phyloP scores from a whole-genome alignment of 352 stramenopile species.

The Pythium aquatile region DNA sequence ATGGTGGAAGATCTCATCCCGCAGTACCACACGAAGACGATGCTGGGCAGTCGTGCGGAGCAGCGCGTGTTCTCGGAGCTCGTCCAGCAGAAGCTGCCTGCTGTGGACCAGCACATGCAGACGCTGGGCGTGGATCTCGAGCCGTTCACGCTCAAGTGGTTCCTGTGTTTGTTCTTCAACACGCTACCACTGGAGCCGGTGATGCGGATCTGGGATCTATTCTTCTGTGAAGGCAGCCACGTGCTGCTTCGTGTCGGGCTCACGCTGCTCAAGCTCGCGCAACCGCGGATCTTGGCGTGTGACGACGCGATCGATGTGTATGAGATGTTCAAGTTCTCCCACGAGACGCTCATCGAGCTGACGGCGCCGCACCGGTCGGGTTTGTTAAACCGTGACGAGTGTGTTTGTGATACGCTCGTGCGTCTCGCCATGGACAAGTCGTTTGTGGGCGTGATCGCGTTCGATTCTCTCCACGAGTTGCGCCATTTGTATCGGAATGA shows the following conservation, averaged over 20 bases:
- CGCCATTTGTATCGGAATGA: constrained; percentile 59
- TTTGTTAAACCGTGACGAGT: constrained; percentile 76
- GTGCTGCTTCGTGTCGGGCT: constrained; percentile 85
- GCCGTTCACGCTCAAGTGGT: constrained; percentile 92
- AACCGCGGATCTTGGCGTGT: constrained; percentile 67
- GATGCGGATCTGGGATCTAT: constrained; percentile 89
- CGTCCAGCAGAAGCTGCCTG: constrained; percentile 83
- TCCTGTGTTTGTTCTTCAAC: constrained; percentile 92
- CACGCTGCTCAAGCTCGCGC: constrained; percentile 80
- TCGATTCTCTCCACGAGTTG: constrained; percentile 73
- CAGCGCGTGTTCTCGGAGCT: constrained; percentile 86
- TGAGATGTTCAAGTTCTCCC: constrained; percentile 78
- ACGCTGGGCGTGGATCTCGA: constrained; percentile 78
- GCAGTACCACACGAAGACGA: constrained; percentile 86
- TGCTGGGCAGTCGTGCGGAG: constrained; percentile 88
- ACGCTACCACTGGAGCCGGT: constrained; percentile 86
- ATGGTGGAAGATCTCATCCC: constrained; percentile 91
- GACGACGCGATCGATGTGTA: constrained; percentile 80
- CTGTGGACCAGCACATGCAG: constrained; percentile 68
- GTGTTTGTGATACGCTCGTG: constrained; percentile 78
- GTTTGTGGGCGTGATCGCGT: constrained; percentile 72
- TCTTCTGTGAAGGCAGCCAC: constrained; percentile 89
- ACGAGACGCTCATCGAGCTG: constrained; percentile 54
- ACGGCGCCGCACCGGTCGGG: constrained; percentile 56
- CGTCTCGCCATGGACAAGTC: constrained; percentile 79